Conservation (phyloP, 192 early-diverging fungal genomes). For the Coemansia aciculifera region DNA sequence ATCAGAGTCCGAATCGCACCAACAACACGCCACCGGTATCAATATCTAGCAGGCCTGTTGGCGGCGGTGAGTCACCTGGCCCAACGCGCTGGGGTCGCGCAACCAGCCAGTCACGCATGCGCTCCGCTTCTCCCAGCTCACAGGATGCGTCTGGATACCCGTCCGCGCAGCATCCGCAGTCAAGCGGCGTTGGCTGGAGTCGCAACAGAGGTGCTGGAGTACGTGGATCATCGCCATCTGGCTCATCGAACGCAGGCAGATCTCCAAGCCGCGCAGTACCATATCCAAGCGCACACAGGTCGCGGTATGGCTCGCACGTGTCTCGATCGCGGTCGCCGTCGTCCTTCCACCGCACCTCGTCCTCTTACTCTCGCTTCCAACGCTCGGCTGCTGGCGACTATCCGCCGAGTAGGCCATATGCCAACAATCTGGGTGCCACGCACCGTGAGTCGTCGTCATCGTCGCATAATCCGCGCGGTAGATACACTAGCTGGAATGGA, state of each 20-base stretch:
- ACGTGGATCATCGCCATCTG: conserved; percentile 23
- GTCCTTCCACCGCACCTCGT: conserved; percentile 7
- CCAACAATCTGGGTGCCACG: not conserved
- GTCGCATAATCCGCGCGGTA: conserved; percentile 14
- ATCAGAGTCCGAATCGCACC: conserved; percentile 35
- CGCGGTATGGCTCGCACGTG: conserved; percentile 16
- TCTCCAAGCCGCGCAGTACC: conserved; percentile 20
- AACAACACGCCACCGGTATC: conserved; percentile 7
- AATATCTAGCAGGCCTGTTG: not conserved
- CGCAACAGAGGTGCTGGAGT: conserved; percentile 8
- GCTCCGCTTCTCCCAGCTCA: conserved; percentile 24
- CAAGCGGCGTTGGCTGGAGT: not conserved
- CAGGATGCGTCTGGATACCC: not conserved
- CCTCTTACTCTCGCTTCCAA: conserved; percentile 21
- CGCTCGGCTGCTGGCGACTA: conserved; percentile 12
- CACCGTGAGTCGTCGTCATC: conserved; percentile 5
- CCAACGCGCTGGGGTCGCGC: conserved; percentile 20
- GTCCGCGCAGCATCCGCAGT: not conserved
- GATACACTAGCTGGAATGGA: conserved; percentile 20
- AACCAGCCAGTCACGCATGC: conserved; percentile 12
- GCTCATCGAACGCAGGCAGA: conserved; percentile 10
- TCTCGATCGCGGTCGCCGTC: conserved; percentile 43
- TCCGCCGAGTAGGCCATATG: conserved; percentile 4
- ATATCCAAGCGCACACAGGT: conserved; percentile 15
- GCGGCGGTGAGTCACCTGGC: not conserved